These are phyloP conservation scores for Plectosphaerella cucumerina DNA, from an alignment of 2,329 filamentous ascomycete species.

Conservation along the genomic window DNA sequence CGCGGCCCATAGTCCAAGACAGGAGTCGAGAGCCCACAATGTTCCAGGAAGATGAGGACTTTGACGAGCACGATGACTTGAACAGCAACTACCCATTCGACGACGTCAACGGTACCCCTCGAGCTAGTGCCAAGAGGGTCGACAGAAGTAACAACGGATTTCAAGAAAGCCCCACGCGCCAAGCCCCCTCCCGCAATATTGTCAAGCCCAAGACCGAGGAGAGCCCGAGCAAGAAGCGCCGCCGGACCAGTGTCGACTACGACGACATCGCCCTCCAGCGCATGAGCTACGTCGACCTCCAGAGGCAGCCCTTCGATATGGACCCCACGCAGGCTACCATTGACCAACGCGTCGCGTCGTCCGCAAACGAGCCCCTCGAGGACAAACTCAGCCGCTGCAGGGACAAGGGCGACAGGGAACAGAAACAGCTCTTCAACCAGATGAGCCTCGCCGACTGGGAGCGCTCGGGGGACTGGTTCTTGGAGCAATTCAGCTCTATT, in stretches of 20 bases:
- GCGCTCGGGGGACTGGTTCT: conserved; percentile 55
- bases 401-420: conserved; percentile 38
- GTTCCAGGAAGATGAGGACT: background rate
- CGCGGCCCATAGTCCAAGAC: background rate
- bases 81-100: conserved; percentile 5
- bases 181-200: background rate
- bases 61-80: background rate
- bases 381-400: conserved; percentile 48
- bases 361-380: conserved; percentile 35
- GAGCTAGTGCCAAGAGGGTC: conserved; percentile 12
- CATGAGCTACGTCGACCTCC: conserved; percentile 50
- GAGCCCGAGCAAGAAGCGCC: conserved; percentile 32
- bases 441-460: conserved; percentile 57
- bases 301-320: conserved; percentile 50
- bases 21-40: background rate
- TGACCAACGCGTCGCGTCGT: conserved; percentile 13
- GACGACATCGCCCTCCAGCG: conserved; percentile 49
- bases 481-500: conserved; percentile 47
- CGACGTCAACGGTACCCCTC: conserved; percentile 12
- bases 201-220: background rate
- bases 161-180: conserved; percentile 14
- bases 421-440: conserved; percentile 45
- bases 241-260: conserved; percentile 46
- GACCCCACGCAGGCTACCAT: conserved; percentile 43
- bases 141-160: conserved; percentile 14